Evolutionary conservation across 495 filamentous ascomycete species (phyloP).

Genomic region (Lasiosphaeriaceae sp.): DNA sequence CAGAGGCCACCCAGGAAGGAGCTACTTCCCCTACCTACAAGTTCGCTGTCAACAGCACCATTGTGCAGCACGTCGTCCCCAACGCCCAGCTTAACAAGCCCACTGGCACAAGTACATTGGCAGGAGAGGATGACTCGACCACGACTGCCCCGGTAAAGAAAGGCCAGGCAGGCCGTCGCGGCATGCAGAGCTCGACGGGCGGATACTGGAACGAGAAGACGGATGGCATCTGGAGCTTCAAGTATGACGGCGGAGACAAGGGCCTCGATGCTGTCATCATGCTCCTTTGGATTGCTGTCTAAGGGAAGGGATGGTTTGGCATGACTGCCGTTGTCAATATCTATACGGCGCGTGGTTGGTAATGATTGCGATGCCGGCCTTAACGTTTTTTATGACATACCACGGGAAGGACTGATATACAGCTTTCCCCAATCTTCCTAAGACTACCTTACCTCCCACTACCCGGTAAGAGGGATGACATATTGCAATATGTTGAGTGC

Average conservation of each 20-base stretch:
- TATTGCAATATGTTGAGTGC: no score
- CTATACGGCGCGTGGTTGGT: no score
- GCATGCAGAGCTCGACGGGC: constrained; percentile 93
- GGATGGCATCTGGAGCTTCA: constrained; percentile 97
- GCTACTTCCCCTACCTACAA: constrained; percentile 61
- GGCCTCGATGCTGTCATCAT: constrained; percentile 90
- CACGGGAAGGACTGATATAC: no score
- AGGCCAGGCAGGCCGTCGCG: constrained; percentile 70
- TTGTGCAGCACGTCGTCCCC: constrained; percentile 80
- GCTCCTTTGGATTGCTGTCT: constrained; percentile 80
- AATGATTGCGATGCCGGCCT: no score
- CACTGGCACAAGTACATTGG: constrained; percentile 36
- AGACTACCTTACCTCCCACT: no score
- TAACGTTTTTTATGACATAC: no score
- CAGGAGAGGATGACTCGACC: constrained; percentile 35
- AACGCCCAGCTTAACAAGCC: constrained; percentile 52
- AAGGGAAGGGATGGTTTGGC: background rate
- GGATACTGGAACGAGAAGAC: constrained; percentile 97
- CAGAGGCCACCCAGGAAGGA: constrained; percentile 65
- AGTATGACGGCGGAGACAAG: constrained; percentile 80
- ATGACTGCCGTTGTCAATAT: background rate
- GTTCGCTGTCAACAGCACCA: constrained; percentile 94
- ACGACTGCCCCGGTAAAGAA: constrained; percentile 48
- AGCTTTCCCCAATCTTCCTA: no score
- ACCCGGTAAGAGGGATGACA: no score